Percentiles rank a stretch among this genome's conserved stretches.
phyloP scores from a whole-genome alignment of 306 rosid species.

The Myrica gale region DNA sequence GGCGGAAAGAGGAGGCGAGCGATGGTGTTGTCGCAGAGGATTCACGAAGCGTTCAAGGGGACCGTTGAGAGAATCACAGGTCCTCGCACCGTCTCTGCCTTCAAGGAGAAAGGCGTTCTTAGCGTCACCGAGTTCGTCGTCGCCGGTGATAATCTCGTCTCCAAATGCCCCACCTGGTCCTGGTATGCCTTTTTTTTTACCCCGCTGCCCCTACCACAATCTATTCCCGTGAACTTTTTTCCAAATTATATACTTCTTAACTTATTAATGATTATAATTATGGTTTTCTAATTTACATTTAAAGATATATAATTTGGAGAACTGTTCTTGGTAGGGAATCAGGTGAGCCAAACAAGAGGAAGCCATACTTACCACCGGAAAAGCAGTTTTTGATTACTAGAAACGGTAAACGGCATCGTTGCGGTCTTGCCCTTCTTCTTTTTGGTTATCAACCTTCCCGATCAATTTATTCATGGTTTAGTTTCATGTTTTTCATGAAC shows the following conservation, averaged over 20 bases:
- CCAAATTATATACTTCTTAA: not conserved
- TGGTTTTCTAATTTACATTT: not conserved
- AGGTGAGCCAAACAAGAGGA: conserved; percentile 90
- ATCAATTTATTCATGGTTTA: not conserved
- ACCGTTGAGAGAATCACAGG: conserved; percentile 95
- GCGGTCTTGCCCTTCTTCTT: not conserved
- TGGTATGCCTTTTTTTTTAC: conserved; percentile 48
- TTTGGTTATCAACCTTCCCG: not conserved
- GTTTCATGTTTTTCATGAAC: not conserved
- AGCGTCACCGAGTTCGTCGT: conserved; percentile 80
- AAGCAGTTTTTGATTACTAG: conserved; percentile 91
- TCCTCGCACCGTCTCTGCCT: conserved; percentile 89
- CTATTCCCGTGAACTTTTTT: not conserved
- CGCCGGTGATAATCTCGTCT: conserved; percentile 95
- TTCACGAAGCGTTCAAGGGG: conserved; percentile 97
- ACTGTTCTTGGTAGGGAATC: conserved; percentile 60
- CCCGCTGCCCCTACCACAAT: not conserved
- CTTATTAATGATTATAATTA: too few species aligned
- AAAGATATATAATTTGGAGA: not conserved
- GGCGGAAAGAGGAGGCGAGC: not conserved
- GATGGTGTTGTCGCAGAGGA: conserved; percentile 89
- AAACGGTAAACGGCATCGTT: conserved; percentile 51
- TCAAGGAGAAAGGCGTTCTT: conserved; percentile 97
- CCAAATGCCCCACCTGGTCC: conserved; percentile 99
- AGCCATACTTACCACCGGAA: conserved; percentile 74